Evolutionary conservation across 495 filamentous ascomycete genomes (phyloP).

Genomic region (Aspergillus bridgeri): DNA sequence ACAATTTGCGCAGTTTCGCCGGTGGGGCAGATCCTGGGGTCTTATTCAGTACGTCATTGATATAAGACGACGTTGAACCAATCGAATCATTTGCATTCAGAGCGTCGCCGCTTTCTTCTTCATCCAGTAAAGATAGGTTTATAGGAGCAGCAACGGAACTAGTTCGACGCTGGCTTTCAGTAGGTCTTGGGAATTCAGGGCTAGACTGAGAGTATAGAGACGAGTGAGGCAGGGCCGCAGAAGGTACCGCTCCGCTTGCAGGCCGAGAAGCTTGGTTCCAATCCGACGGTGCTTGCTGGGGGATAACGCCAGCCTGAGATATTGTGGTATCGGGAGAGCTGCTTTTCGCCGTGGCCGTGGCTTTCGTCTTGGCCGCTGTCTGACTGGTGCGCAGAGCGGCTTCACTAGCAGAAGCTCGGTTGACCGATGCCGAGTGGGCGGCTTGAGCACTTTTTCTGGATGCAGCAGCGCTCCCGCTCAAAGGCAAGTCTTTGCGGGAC

Average conservation of each 20-base stretch:
- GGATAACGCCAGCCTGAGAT: conserved; percentile 34
- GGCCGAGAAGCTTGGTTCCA: conserved; percentile 40
- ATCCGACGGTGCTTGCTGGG: conserved; percentile 34
- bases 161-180: conserved; percentile 30
- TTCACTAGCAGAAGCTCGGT: conserved; percentile 48
- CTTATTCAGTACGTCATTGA: conserved; percentile 27
- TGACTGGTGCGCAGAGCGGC: conserved; percentile 39
- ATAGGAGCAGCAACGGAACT: conserved; percentile 53
- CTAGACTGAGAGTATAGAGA: conserved; percentile 53
- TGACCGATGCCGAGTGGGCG: conserved; percentile 31
- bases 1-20: conserved; percentile 43
- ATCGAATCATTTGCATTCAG: conserved; percentile 22
- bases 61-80: conserved; percentile 23
- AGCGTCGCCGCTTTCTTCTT: conserved; percentile 47
- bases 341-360: conserved; percentile 30
- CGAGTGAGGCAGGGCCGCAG: conserved; percentile 33
- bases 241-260: conserved; percentile 22
- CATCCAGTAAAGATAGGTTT: conserved; percentile 71
- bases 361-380: conserved; percentile 56
- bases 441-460: conserved; percentile 54
- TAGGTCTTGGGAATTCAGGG: conserved; percentile 45
- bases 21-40: conserved; percentile 33
- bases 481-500: conserved; percentile 69
- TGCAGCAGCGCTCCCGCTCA: conserved; percentile 66
- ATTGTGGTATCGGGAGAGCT: conserved; percentile 40